These are phyloP conservation scores for Porpolomopsis calyptriformis DNA, from an alignment of 768 basidiomycete genomes.

Conservation along the genomic window DNA sequence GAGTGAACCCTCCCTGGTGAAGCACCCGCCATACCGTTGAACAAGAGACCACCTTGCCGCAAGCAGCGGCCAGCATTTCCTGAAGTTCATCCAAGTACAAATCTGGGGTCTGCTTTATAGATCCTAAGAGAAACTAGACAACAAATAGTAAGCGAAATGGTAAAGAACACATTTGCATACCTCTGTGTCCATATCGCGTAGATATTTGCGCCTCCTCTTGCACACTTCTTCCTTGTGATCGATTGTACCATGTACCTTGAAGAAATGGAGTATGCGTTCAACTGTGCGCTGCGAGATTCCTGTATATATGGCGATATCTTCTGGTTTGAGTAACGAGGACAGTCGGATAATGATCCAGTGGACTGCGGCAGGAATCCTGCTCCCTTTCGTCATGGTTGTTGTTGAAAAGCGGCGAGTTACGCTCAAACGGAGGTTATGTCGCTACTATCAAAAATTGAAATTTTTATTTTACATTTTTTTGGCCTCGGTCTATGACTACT, in stretches of 20 bases:
- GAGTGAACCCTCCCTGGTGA: conserved; percentile 8
- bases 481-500: too few relatives aligned
- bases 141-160: too few relatives aligned
- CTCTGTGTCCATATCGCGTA: not conserved
- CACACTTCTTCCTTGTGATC: not conserved
- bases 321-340: not conserved
- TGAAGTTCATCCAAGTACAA: conserved; percentile 13
- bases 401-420: too few relatives aligned
- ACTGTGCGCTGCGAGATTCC: not conserved
- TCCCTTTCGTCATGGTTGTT: too few relatives aligned
- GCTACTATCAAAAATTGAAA: too few relatives aligned
- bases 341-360: not conserved
- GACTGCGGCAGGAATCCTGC: too few relatives aligned
- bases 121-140: not conserved
- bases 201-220: not conserved
- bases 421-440: too few relatives aligned
- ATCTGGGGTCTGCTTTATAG: conserved; percentile 9
- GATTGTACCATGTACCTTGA: too few relatives aligned
- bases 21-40: conserved; percentile 13
- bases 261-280: not conserved
- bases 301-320: not conserved
- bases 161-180: not conserved
- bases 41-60: conserved; percentile 7
- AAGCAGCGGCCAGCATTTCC: conserved; percentile 9
- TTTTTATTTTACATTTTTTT: too few relatives aligned